phyloP scores from a whole-genome alignment of 495 filamentous ascomycete species.

The Neurospora sp. region DNA sequence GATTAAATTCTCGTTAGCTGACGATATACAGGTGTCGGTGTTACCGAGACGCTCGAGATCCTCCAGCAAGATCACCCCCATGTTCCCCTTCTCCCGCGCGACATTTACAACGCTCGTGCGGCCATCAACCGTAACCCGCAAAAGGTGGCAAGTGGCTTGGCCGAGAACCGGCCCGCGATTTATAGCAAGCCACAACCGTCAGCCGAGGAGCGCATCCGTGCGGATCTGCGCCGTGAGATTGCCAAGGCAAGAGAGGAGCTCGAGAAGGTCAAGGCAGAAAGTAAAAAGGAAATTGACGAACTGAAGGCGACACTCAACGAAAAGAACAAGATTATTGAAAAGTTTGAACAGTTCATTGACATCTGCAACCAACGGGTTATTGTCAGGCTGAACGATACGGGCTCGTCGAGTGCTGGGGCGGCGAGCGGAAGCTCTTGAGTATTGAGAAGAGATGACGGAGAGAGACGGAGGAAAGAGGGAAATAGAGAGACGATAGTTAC shows the following conservation, averaged over 20 bases:
- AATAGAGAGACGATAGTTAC: not conserved
- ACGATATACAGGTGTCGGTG: constrained; percentile 37
- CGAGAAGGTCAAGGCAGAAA: constrained; percentile 34
- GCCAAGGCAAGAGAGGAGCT: constrained; percentile 39
- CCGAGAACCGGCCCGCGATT: constrained; percentile 43
- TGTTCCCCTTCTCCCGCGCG: constrained; percentile 42
- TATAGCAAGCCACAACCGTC: constrained; percentile 47
- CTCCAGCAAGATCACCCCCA: constrained; percentile 45
- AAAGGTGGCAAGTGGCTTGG: constrained; percentile 40
- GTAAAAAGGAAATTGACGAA: constrained; percentile 38
- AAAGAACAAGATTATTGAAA: constrained; percentile 45
- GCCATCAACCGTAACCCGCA: constrained; percentile 49
- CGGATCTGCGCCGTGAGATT: constrained; percentile 42
- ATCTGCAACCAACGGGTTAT: constrained; percentile 50
- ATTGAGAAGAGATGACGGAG: not conserved
- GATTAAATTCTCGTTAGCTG: constrained; percentile 2
- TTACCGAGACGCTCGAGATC: constrained; percentile 45
- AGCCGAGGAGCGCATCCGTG: constrained; percentile 45
- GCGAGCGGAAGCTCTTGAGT: not conserved
- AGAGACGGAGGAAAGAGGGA: not conserved
- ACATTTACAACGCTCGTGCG: constrained; percentile 49
- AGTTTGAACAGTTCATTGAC: constrained; percentile 52
- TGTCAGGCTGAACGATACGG: constrained; percentile 28
- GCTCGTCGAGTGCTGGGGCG: constrained; percentile 16
- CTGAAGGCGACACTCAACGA: constrained; percentile 37